Percentiles rank a stretch among this genome's conserved stretches.
Conservation (phyloP, 345 rosid species). For the Eucalyptus erythrocorys region DNA sequence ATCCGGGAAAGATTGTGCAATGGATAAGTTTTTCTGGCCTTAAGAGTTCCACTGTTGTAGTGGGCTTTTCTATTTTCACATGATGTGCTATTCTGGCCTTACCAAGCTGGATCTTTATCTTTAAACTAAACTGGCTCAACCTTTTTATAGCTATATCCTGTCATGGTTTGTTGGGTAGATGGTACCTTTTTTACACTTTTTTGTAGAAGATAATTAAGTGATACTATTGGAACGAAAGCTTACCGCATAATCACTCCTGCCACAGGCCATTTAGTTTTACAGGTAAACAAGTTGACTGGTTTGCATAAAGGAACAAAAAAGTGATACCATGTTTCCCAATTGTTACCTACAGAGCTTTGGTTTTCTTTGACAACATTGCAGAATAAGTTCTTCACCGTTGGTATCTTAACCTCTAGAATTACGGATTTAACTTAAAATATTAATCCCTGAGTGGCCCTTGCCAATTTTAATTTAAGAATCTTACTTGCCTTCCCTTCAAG, state of each 20-base stretch:
- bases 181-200: not conserved
- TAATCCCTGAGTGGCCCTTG: not conserved
- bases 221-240: not conserved
- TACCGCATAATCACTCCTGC: not conserved
- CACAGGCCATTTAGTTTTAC: not conserved
- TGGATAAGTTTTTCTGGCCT: not conserved
- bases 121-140: not conserved
- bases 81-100: not conserved
- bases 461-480: not conserved
- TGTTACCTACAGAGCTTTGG: not conserved
- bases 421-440: not conserved
- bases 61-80: not conserved
- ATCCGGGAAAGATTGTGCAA: not conserved
- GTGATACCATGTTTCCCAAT: not conserved
- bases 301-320: not conserved
- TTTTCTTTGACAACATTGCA: not conserved
- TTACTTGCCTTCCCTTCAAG: not conserved
- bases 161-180: not conserved
- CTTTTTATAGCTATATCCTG: not conserved
- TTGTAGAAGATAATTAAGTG: not conserved
- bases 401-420: not conserved
- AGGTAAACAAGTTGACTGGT: not conserved
- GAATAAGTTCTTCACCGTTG: not conserved
- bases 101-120: not conserved
- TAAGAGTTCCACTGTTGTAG: not conserved